These are phyloP conservation scores for Acanthamoeba triangularis DNA, from an alignment of 208 protist genomes.

Conservation along the genomic window DNA sequence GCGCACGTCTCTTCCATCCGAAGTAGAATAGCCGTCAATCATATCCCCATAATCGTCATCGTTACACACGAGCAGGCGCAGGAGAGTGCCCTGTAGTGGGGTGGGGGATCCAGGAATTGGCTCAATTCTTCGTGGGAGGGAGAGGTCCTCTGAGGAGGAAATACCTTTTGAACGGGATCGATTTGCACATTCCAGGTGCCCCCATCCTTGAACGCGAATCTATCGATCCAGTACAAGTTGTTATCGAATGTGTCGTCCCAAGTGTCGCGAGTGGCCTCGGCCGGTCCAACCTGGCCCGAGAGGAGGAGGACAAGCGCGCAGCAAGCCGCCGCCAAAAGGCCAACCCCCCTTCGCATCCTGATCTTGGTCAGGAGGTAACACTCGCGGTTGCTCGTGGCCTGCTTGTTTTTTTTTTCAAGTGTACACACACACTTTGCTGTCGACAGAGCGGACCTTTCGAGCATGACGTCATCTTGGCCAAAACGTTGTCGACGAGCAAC, in stretches of 20 bases:
- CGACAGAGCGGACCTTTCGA: too few species aligned
- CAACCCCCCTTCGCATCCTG: background rate
- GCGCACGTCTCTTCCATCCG: background rate
- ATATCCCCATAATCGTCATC: background rate
- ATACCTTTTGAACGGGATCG: conserved; percentile 28
- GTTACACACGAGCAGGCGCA: background rate
- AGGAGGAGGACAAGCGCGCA: background rate
- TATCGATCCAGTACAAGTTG: background rate
- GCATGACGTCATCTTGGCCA: too few species aligned
- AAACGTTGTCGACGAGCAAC: too few species aligned
- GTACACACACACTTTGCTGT: too few species aligned
- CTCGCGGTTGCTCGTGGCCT: too few species aligned
- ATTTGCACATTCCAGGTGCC: conserved; percentile 42
- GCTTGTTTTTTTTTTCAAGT: too few species aligned
- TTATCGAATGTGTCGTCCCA: background rate
- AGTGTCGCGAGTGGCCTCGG: conserved; percentile 2
- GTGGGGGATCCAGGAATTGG: background rate
- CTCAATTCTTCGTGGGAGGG: background rate
- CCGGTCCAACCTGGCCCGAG: background rate
- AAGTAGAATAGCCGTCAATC: background rate
- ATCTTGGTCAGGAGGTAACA: too few species aligned
- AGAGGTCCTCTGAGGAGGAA: background rate
- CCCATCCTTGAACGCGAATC: conserved; percentile 45
- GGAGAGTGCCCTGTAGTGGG: background rate
- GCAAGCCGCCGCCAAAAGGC: background rate